Conservation (phyloP, 805 yeast genomes). For the Starmera caribaea region DNA sequence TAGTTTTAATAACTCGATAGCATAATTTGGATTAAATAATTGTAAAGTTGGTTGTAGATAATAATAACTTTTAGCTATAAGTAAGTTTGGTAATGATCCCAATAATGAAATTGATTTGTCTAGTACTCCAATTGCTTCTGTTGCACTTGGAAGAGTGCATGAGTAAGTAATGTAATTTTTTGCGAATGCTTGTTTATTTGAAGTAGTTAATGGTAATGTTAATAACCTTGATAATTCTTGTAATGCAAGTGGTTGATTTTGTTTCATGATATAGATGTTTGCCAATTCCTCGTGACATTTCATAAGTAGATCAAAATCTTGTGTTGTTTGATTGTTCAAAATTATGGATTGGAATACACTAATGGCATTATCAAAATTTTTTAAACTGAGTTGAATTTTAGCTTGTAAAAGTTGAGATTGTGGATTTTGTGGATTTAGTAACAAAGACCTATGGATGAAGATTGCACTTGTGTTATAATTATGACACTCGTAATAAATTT, state of each 20-base stretch:
- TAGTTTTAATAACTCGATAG: constrained; percentile 27
- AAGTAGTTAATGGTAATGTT: constrained; percentile 39
- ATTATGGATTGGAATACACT: constrained; percentile 34
- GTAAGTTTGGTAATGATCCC: constrained; percentile 34
- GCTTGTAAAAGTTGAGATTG: constrained; percentile 39
- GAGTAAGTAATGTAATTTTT: no score
- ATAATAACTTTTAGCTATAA: constrained; percentile 40
- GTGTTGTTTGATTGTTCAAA: constrained; percentile 18
- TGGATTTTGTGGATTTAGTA: constrained; percentile 31
- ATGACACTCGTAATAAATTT: no score
- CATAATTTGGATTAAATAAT: constrained; percentile 23
- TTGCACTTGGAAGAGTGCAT: no score
- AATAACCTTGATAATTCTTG: constrained; percentile 41
- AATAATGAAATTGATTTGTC: constrained; percentile 36
- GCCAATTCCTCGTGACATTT: constrained; percentile 48
- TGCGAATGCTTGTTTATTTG: constrained; percentile 24
- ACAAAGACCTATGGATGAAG: constrained; percentile 32
- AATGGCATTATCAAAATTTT: constrained; percentile 35
- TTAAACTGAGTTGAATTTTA: constrained; percentile 34
- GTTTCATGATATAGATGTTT: constrained; percentile 41
- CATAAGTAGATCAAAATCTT: constrained; percentile 38
- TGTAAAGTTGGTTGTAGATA: constrained; percentile 25
- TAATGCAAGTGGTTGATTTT: constrained; percentile 38
- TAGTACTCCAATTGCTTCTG: no score
- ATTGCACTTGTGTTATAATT: no score